Evolutionary conservation across 2,329 filamentous ascomycete genomes (phyloP).

Genomic region (Triangularia verruculosa): DNA sequence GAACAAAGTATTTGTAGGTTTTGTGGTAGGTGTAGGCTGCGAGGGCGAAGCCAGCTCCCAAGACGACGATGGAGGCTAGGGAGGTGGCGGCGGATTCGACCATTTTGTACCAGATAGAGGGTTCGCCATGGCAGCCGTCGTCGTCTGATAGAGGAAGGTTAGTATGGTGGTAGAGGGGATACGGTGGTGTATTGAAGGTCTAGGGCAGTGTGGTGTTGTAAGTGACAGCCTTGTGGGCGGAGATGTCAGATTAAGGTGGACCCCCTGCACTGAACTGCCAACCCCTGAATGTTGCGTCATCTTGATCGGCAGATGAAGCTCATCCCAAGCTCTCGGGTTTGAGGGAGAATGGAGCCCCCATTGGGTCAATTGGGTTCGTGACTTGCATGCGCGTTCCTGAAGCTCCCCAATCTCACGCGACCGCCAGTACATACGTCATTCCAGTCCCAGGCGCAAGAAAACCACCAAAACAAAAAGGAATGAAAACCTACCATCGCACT

Average conservation of each 20-base stretch:
- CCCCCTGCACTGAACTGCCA: not conserved
- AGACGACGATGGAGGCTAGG: slow-evolving; percentile 68
- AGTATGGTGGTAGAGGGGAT: not conserved
- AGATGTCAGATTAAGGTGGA: not conserved
- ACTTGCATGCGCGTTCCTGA: not conserved
- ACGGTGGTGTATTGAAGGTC: not conserved
- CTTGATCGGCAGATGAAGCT: not conserved
- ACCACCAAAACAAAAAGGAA: not conserved
- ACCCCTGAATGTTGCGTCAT: not conserved
- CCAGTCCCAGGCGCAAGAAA: not conserved
- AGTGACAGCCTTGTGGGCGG: not conserved
- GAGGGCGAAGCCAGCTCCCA: slow-evolving; percentile 61
- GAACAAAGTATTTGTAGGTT: slow-evolving; percentile 83
- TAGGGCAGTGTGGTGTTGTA: not conserved
- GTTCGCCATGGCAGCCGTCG: slow-evolving; percentile 14
- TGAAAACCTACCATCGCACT: slow-evolving; percentile 1
- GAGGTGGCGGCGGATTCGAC: slow-evolving; percentile 72
- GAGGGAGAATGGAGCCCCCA: not conserved
- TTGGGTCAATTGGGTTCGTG: not conserved
- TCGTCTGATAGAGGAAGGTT: not conserved
- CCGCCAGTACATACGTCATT: not conserved
- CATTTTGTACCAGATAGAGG: slow-evolving; percentile 57
- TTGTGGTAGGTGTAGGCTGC: slow-evolving; percentile 78
- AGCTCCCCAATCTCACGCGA: not conserved
- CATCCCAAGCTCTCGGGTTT: not conserved